Percentiles rank a stretch among this genome's conserved stretches.
These are phyloP conservation scores for Sclerotinia spermophila DNA, from an alignment of 2,329 filamentous ascomycete genomes.

Conservation along the genomic window DNA sequence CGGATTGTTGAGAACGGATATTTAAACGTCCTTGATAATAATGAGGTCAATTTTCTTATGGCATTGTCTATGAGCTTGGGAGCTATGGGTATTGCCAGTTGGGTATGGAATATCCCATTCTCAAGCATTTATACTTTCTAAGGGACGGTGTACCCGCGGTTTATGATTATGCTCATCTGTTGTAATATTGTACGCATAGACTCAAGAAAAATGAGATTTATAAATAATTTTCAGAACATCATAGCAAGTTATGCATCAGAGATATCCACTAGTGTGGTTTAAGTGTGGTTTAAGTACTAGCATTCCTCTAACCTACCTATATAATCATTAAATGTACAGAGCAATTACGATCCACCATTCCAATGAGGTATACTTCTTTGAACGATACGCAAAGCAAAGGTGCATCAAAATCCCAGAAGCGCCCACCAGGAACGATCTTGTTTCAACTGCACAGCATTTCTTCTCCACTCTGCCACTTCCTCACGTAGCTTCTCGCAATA, in stretches of 20 bases:
- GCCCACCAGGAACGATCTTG: background rate
- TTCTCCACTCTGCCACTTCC: background rate
- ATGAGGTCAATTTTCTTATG: constrained; percentile 93
- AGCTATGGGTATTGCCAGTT: constrained; percentile 64
- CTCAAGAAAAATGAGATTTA: background rate
- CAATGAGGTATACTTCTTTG: background rate
- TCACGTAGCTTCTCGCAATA: background rate
- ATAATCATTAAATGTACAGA: background rate
- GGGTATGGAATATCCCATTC: constrained; percentile 57
- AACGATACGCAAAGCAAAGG: background rate
- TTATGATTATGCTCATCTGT: background rate
- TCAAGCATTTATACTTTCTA: constrained; percentile 17
- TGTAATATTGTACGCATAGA: background rate
- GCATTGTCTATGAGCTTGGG: constrained; percentile 74
- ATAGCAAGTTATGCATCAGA: background rate
- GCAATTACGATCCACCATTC: background rate
- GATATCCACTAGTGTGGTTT: background rate
- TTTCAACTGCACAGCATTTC: too few relatives aligned
- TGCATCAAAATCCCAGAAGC: background rate
- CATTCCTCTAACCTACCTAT: background rate
- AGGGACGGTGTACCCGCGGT: background rate
- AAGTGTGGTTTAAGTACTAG: background rate
- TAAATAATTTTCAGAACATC: background rate
- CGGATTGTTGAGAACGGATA: constrained; percentile 58
- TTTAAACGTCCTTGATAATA: constrained; percentile 82